phyloP scores from a whole-genome alignment of 2,329 filamentous ascomycete genomes.

The Claviceps pazoutovae region DNA sequence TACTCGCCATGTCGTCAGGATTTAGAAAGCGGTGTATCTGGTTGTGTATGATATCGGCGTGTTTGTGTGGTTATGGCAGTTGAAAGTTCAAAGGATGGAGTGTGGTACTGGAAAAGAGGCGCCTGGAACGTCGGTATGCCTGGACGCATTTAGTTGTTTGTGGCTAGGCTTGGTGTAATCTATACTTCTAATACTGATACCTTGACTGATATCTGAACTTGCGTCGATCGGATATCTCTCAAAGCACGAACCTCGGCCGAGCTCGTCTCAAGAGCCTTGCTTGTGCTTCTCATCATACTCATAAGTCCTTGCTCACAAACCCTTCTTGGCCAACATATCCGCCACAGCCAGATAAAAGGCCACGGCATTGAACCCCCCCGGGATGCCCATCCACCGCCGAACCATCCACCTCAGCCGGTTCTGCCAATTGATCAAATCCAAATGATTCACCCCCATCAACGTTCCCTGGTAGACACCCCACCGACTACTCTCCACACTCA shows the following conservation, averaged over 20 bases:
- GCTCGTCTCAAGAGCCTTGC: background rate
- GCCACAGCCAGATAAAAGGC: conserved; percentile 53
- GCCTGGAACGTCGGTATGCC: no score
- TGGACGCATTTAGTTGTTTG: conserved; percentile 3
- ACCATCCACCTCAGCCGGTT: conserved; percentile 43
- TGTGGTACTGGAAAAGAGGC: no score
- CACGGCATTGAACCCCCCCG: conserved; percentile 49
- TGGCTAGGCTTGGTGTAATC: conserved; percentile 12
- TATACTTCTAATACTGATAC: conserved; percentile 13
- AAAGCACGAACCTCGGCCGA: no score
- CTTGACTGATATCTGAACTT: conserved; percentile 1
- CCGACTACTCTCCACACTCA: conserved; percentile 47
- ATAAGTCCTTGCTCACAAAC: conserved; percentile 16
- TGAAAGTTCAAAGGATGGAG: no score
- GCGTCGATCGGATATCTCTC: no score
- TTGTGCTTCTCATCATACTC: background rate
- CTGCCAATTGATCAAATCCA: conserved; percentile 56
- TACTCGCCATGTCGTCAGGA: background rate
- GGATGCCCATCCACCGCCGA: conserved; percentile 37
- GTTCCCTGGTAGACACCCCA: conserved; percentile 55
- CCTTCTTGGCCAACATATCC: conserved; percentile 60
- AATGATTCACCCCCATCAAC: conserved; percentile 44
- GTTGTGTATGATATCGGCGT: background rate
- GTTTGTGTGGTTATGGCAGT: no score
- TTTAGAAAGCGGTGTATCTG: conserved; percentile 1